Conservation (phyloP, 441 rosid species). For the Brassica balearica region DNA sequence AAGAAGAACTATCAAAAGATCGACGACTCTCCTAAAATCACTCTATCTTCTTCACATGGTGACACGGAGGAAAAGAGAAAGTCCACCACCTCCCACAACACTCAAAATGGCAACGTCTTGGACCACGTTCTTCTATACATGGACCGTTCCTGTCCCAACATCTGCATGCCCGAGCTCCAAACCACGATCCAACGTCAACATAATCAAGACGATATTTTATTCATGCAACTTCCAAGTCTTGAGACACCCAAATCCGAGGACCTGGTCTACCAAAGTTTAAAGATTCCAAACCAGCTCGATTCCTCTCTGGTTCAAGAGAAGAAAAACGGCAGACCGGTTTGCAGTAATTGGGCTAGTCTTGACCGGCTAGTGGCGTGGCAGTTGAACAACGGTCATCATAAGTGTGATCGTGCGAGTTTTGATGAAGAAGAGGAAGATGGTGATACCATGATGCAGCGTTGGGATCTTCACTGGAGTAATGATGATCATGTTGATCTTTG, state of each 20-base stretch:
- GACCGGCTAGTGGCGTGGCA: conserved; percentile 95
- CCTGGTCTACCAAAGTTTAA: conserved; percentile 19
- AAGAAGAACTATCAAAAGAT: conserved; percentile 87
- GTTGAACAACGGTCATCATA: conserved; percentile 60
- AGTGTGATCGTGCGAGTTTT: conserved; percentile 52
- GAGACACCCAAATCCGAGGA: conserved; percentile 55
- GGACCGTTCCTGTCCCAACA: conserved; percentile 49
- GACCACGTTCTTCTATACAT: conserved; percentile 76
- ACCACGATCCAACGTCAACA: conserved; percentile 38
- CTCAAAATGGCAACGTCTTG: conserved; percentile 55
- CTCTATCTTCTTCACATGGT: conserved; percentile 45
- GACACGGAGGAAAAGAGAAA: conserved; percentile 28
- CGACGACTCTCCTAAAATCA: conserved; percentile 66
- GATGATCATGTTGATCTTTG: conserved; percentile 55
- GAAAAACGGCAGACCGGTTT: conserved; percentile 43
- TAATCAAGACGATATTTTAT: conserved; percentile 42
- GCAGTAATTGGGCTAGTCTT: conserved; percentile 76
- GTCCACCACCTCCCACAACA: conserved; percentile 41
- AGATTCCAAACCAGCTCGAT: neutral
- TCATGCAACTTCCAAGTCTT: conserved; percentile 75
- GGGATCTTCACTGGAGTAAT: conserved; percentile 44
- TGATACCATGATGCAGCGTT: conserved; percentile 44
- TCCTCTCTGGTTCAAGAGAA: conserved; percentile 39
- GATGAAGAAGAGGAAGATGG: conserved; percentile 48
- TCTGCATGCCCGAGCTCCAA: conserved; percentile 65